Conservation (phyloP, 139 green algal genomes). For the Edaphochlamys debaryana region DNA sequence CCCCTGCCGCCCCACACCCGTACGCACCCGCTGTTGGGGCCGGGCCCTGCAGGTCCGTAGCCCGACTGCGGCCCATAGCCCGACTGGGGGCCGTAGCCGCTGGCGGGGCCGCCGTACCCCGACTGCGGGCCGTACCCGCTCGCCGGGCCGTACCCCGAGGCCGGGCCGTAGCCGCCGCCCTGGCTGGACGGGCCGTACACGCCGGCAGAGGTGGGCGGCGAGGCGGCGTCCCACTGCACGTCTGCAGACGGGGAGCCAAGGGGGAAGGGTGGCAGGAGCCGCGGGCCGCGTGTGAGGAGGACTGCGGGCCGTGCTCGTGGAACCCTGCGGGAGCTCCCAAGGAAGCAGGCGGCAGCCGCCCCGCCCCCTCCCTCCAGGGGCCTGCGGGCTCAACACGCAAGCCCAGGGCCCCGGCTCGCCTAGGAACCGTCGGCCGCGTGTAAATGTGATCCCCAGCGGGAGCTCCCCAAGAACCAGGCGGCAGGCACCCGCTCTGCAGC, state of each 20-base stretch:
- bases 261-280: no score
- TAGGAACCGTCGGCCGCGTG: not conserved
- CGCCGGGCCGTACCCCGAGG: conserved; percentile 5
- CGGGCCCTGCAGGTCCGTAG: conserved; percentile 2
- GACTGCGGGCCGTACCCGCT: conserved; percentile 6
- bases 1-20: no score
- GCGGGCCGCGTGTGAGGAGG: no score
- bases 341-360: no score
- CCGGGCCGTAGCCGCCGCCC: conserved; percentile 8
- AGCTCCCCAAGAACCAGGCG: no score
- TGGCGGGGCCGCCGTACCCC: not conserved
- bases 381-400: no score
- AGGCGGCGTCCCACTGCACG: conserved; percentile 3
- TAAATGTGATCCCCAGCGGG: not conserved
- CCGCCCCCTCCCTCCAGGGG: no score
- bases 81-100: not conserved
- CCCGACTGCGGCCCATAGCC: conserved; percentile 16
- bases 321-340: no score
- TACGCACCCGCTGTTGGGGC: no score
- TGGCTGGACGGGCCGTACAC: conserved; percentile 1
- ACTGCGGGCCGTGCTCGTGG: no score
- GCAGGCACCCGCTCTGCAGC: no score
- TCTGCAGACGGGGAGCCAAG: not conserved
- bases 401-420: no score
- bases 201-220: not conserved